Evolutionary conservation across 2,329 filamentous ascomycete species (phyloP).

Genomic region (Sclerotinia subarctica): DNA sequence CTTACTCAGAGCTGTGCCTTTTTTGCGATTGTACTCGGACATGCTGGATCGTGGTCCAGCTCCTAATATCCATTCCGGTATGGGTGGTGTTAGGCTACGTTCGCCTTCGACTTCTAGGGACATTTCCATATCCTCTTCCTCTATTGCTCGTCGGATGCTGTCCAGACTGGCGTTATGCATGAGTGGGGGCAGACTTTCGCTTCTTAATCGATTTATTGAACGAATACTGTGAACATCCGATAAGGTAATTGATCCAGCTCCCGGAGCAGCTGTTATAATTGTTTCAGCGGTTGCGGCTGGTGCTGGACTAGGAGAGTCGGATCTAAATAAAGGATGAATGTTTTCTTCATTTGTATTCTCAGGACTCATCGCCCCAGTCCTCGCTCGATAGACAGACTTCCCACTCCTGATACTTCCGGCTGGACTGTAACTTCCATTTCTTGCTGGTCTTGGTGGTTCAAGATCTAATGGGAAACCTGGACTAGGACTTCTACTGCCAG

Average conservation of each 20-base stretch:
- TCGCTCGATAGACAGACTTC: slow-evolving; percentile 19
- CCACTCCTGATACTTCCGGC: slow-evolving; percentile 29
- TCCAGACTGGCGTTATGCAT: slow-evolving; percentile 51
- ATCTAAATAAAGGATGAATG: slow-evolving; percentile 75
- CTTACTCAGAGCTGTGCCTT: slow-evolving; percentile 20
- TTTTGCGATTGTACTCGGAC: slow-evolving; percentile 43
- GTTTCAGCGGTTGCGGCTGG: slow-evolving; percentile 66
- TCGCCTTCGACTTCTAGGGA: slow-evolving; percentile 28
- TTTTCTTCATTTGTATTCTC: slow-evolving; percentile 55
- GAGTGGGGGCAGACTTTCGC: slow-evolving; percentile 54
- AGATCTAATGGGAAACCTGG: slow-evolving; percentile 59
- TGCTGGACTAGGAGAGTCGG: slow-evolving; percentile 66
- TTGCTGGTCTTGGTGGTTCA: slow-evolving; percentile 44
- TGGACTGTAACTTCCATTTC: slow-evolving; percentile 37
- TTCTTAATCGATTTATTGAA: slow-evolving; percentile 53
- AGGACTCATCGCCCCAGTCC: slow-evolving; percentile 31
- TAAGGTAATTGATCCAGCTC: slow-evolving; percentile 60
- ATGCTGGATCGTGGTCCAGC: slow-evolving; percentile 51
- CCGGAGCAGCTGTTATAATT: slow-evolving; percentile 66
- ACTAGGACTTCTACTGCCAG: slow-evolving; percentile 62
- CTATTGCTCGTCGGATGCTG: slow-evolving; percentile 36
- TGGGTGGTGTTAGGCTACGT: slow-evolving; percentile 58
- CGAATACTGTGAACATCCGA: slow-evolving; percentile 51
- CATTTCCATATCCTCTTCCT: slow-evolving; percentile 34
- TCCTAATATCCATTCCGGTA: slow-evolving; percentile 59